Conservation (phyloP, 2,329 filamentous ascomycete genomes). For the Magnaporthiopsis poae region DNA sequence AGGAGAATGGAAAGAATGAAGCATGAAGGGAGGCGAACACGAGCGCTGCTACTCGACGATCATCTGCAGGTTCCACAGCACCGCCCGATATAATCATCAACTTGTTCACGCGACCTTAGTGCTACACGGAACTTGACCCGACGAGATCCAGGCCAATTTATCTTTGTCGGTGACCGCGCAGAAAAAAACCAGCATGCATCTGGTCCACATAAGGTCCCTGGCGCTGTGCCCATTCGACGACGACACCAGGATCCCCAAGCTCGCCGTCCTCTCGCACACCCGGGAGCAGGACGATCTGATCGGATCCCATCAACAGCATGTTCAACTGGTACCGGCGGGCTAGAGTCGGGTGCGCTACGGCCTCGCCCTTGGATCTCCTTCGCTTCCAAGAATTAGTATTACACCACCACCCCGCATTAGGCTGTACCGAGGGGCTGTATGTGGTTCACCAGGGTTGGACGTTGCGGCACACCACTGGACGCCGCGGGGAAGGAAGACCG, state of each 20-base stretch:
- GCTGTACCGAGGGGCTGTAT: background rate
- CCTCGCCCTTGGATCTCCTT: background rate
- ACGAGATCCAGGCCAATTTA: too few species aligned
- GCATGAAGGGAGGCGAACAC: too few species aligned
- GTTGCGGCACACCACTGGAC: too few species aligned
- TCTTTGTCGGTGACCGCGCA: too few species aligned
- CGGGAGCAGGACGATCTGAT: slow-evolving; percentile 22
- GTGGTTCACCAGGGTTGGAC: slow-evolving; percentile 13
- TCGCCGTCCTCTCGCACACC: slow-evolving; percentile 24
- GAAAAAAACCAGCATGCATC: slow-evolving; percentile 10
- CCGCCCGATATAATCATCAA: too few species aligned
- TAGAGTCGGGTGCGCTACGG: slow-evolving; percentile 21
- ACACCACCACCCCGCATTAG: background rate
- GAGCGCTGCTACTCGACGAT: too few species aligned
- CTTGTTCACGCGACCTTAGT: too few species aligned
- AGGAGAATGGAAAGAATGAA: too few species aligned
- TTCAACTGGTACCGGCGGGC: slow-evolving; percentile 25
- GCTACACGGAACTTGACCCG: too few species aligned
- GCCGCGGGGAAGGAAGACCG: too few species aligned
- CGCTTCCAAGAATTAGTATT: too few species aligned
- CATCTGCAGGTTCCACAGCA: too few species aligned
- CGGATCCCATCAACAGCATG: slow-evolving; percentile 22
- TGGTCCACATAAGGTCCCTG: slow-evolving; percentile 11
- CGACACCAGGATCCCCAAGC: slow-evolving; percentile 15
- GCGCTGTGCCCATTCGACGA: slow-evolving; percentile 9